Conservation (phyloP, 257 asterid species). For the Rubia yunnanensis region DNA sequence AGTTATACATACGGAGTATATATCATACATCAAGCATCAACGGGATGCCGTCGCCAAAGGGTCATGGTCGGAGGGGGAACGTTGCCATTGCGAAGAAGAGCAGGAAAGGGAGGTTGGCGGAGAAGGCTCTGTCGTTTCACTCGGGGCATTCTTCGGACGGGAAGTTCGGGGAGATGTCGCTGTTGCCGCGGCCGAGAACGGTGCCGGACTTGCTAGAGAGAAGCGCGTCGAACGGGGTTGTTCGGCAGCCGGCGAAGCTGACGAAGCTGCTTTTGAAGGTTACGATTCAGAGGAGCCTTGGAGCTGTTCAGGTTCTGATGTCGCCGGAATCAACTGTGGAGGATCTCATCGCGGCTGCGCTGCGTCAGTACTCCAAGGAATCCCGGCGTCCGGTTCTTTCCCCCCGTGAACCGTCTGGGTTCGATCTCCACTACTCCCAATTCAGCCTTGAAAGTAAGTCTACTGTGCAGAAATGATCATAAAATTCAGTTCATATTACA, state of each 20-base stretch:
- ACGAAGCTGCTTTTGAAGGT: constrained; percentile 71
- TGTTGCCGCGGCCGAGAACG: constrained; percentile 54
- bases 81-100: constrained; percentile 37
- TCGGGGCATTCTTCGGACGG: constrained; percentile 21
- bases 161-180: constrained; percentile 12
- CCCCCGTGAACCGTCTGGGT: constrained; percentile 29
- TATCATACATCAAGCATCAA: not conserved
- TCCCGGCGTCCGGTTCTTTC: constrained; percentile 44
- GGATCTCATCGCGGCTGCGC: constrained; percentile 57
- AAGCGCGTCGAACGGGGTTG: not conserved
- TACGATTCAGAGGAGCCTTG: constrained; percentile 71
- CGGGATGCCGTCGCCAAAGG: constrained; percentile 63
- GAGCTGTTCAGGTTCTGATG: constrained; percentile 64
- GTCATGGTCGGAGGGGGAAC: constrained; percentile 35
- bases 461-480: not conserved
- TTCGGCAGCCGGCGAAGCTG: constrained; percentile 27
- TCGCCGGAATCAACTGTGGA: constrained; percentile 67
- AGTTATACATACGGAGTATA: not conserved
- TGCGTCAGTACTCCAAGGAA: constrained; percentile 65
- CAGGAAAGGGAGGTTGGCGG: constrained; percentile 42
- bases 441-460: constrained; percentile 76
- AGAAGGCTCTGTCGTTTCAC: constrained; percentile 52
- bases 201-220: constrained; percentile 46
- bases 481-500: not conserved
- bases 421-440: constrained; percentile 86